Evolutionary conservation across 768 basidiomycete species (phyloP), one percentile per base, ranked within the genome.

Genomic region (Macrocybe gigantea): DNA sequence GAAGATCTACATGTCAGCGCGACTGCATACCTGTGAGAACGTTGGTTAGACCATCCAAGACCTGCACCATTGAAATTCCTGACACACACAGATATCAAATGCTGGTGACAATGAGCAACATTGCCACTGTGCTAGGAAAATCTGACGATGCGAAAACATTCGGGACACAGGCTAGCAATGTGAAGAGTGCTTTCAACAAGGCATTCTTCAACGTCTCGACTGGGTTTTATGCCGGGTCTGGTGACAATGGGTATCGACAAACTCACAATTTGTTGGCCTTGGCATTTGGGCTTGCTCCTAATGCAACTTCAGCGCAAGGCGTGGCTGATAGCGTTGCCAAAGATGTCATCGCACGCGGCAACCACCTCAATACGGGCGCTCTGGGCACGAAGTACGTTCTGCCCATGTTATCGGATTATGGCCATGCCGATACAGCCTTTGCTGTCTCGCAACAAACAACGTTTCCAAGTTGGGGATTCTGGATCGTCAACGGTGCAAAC

Each of bases 391-490:
- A 62, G 48, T 55, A 57, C 48, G 30, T 64, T 29, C 44, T 64
- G 41, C 63, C 63, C 9, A 48, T 60, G 33, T 45, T 64, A 29
- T 56, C 58, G 0, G 51, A 52, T 10, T 41, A 59, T 38, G 54
- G 56, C 13, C 63, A 64, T 35, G 47, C 15, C 10, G 60, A 61
- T 38, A 51, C 53, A 11, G 63, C 63, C 8, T 54, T 60, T 29
- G 58, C 58, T 8, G 38, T 64, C 13, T 54, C 58, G 11, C 47
- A 60, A 38, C 63, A 64, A 45, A 62, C 61, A 6, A 62, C 61
- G 8, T 61, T 56, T 41, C 63, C 63, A 5, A 62, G 61, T 30
- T 64, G 63, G 63, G 63, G 63, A 1, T 64, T 53, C 44, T 64
- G 63, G 63, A 61, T 64, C 40, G 52, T 42, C 30, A 64, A 64